Base-by-base conservation (phyloP, 768 basidiomycete species). In the Kwoniella sp. region DNA sequence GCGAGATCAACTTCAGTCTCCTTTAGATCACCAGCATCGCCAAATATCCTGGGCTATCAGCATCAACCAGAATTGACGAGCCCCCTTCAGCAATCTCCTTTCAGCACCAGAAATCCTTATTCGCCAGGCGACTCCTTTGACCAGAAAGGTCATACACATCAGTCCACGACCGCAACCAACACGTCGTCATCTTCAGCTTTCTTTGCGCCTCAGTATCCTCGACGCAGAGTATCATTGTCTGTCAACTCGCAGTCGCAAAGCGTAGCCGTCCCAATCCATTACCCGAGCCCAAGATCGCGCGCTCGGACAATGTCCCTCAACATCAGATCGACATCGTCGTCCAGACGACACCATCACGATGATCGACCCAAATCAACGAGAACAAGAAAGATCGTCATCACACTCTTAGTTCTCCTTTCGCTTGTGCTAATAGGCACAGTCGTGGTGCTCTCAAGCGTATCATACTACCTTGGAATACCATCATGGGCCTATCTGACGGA, bases 381-480 rank as follows among this genome's bases (percentile, higher is more conserved):
- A 37, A 68, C 73, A 17, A 66, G 69, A 20, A 70, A 67, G 55
- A 73, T 83, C 0, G 77, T 86, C 30, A 82, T 85, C 72, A 76
- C 83, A 63, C 77, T 84, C 22, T 83, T 89, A 56, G 77, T 83
- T 72, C 67, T 88, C 65, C 84, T 95, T 73, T 88, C 87, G 63
- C 85, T 92, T 72, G 81, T 94, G 83, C 88, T 97, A 63, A 73
- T 90, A 23, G 93, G 93, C 52, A 97, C 94, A 22, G 87, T 96
- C 81, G 73, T 91, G 81, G 93, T 98, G 64, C 88, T 98, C 79
- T 91, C 91, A 9, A 93, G 91, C 25, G 86, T 97, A 54, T 90
- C 93, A 22, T 91, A 89, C 81, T 94, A 93, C 77, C 89, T 95
- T 66, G 85, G 87, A 67, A 92, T 97, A 75, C 86, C 89, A 79